Conservation (phyloP, 805 yeast species). For the Pichia paraexigua region DNA sequence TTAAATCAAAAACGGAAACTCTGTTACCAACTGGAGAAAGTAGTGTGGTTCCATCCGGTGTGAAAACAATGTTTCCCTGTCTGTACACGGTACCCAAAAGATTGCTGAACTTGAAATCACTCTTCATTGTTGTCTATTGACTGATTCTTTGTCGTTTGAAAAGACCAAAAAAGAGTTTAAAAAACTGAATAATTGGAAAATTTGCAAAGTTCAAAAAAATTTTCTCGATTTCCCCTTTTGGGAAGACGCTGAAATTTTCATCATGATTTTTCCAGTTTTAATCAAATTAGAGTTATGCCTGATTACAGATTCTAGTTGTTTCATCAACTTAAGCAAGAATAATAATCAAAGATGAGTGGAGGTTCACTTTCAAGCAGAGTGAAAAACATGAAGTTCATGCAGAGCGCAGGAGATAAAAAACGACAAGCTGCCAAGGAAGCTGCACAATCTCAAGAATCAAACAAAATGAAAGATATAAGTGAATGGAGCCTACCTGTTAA, state of each 20-base stretch:
- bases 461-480: constrained; percentile 40
- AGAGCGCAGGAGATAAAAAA: constrained; percentile 28
- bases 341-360: constrained; percentile 11
- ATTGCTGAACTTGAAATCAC: constrained; percentile 85
- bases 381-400: constrained; percentile 78
- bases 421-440: constrained; percentile 27
- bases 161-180: neutral
- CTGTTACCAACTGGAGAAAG: constrained; percentile 93
- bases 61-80: constrained; percentile 81
- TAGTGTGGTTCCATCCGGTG: constrained; percentile 76
- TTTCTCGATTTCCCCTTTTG: neutral
- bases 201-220: neutral
- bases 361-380: constrained; percentile 56
- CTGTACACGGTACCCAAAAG: constrained; percentile 90
- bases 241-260: neutral
- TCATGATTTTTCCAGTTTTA: neutral
- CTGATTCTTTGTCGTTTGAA: neutral
- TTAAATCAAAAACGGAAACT: constrained; percentile 79
- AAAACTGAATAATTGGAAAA: neutral
- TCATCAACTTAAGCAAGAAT: neutral
- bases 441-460: constrained; percentile 19
- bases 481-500: constrained; percentile 43
- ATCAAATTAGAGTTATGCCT: too few relatives aligned
- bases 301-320: too few relatives aligned
- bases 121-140: constrained; percentile 45